phyloP scores from a whole-genome alignment of 2,329 filamentous ascomycete species.

The Ilyonectria sp. region DNA sequence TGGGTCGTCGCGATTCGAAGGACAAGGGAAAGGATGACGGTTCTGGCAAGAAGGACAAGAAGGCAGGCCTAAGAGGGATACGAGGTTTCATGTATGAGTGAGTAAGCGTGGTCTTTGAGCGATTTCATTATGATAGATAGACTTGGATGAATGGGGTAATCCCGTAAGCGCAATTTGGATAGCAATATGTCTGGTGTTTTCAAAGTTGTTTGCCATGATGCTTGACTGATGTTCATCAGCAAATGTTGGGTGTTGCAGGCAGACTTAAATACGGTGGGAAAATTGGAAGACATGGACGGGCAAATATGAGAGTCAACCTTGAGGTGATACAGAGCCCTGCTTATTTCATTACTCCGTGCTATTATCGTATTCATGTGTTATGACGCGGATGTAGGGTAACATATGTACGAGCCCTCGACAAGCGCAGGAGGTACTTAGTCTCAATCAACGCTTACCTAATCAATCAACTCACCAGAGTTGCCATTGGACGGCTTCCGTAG shows the following conservation, averaged over 20 bases:
- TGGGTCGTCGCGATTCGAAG: constrained; percentile 64
- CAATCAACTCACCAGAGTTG: constrained; percentile 6
- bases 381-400: no score
- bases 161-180: neutral
- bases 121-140: constrained; percentile 2
- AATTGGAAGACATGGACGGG: no score
- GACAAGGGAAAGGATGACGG: constrained; percentile 62
- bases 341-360: no score
- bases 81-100: constrained; percentile 55
- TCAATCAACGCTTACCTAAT: constrained; percentile 8
- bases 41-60: constrained; percentile 55
- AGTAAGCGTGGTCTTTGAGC: constrained; percentile 12
- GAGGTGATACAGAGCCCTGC: no score
- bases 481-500: constrained; percentile 44
- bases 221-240: no score
- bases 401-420: no score
- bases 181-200: constrained; percentile 3
- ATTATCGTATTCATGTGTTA: no score
- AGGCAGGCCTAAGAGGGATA: constrained; percentile 58
- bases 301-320: no score
- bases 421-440: neutral
- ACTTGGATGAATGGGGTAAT: neutral
- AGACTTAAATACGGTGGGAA: no score
- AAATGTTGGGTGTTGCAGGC: no score
- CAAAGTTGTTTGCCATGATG: neutral